Percentiles rank a stretch among this genome's conserved stretches.
These are phyloP conservation scores for Wickerhamiella azyma DNA, from an alignment of 805 yeast genomes.

Conservation along the genomic window DNA sequence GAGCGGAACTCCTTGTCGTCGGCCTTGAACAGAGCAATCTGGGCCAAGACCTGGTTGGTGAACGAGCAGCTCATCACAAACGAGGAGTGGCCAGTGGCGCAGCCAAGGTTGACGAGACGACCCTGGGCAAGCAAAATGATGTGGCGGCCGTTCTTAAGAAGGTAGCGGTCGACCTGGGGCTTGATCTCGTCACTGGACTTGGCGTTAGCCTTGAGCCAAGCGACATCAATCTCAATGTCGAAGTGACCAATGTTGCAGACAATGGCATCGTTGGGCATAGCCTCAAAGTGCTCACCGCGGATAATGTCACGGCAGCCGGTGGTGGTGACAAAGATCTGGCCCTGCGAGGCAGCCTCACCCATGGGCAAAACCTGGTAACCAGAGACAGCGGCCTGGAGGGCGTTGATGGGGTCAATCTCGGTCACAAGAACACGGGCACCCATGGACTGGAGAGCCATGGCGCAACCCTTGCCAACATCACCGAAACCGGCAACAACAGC, in stretches of 20 bases:
- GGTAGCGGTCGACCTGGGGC: constrained; percentile 98
- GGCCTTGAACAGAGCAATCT: constrained; percentile 91
- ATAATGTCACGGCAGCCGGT: constrained; percentile 99
- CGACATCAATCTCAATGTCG: constrained; percentile 97
- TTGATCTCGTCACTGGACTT: constrained; percentile 89
- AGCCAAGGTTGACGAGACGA: constrained; percentile 97
- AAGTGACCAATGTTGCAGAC: constrained; percentile 99
- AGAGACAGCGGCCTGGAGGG: constrained; percentile 97
- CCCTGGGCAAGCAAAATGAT: constrained; percentile 95
- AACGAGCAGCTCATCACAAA: constrained; percentile 99
- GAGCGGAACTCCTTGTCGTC: constrained; percentile 66
- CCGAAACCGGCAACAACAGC: constrained; percentile 99
- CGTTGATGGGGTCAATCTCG: constrained; percentile 97
- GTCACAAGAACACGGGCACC: constrained; percentile 98
- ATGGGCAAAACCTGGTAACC: constrained; percentile 95
- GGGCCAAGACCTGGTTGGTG: constrained; percentile 99
- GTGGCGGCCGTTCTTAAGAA: constrained; percentile 81
- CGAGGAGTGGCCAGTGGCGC: constrained; percentile 99
- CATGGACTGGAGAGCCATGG: constrained; percentile 96
- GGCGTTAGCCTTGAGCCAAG: constrained; percentile 94
- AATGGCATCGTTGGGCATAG: constrained; percentile 98
- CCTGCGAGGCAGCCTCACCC: constrained; percentile 82
- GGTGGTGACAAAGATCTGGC: constrained; percentile 98
- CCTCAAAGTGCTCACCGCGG: constrained; percentile 70
- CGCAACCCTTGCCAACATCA: constrained; percentile 99